A percentile compares a stretch with the other conserved stretches of the same genome.
Conservation (phyloP, 179 eudicot genomes). For the Silene vulgaris region DNA sequence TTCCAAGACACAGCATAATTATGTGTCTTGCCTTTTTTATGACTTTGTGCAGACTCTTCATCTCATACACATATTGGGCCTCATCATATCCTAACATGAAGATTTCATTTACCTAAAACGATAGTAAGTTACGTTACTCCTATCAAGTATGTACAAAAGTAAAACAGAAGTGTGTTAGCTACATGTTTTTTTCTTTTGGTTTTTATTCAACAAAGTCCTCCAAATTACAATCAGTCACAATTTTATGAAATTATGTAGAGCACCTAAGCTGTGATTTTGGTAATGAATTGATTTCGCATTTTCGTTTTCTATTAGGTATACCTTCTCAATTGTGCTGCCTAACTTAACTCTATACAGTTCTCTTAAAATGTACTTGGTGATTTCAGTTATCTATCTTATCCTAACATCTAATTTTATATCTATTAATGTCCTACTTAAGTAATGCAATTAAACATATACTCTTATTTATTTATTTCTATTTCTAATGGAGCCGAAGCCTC, state of each 20-base stretch:
- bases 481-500: no score
- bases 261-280: not conserved
- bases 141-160: not conserved
- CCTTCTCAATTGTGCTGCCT: not conserved
- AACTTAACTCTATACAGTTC: not conserved
- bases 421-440: no score
- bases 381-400: not conserved
- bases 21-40: not conserved
- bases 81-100: not conserved
- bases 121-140: not conserved
- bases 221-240: not conserved
- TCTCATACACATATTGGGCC: not conserved
- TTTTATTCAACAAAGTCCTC: not conserved
- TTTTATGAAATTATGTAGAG: not conserved
- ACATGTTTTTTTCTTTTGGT: not conserved
- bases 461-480: no score
- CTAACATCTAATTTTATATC: no score
- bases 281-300: not conserved
- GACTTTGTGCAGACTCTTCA: no score
- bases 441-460: no score
- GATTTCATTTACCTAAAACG: conserved; percentile 2
- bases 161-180: not conserved
- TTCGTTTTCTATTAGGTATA: not conserved
- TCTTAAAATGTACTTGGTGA: not conserved
- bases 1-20: not conserved